Percentiles rank a stretch among this genome's conserved stretches.
Conservation (phyloP, 768 basidiomycete genomes). For the Kwoniella sp. region DNA sequence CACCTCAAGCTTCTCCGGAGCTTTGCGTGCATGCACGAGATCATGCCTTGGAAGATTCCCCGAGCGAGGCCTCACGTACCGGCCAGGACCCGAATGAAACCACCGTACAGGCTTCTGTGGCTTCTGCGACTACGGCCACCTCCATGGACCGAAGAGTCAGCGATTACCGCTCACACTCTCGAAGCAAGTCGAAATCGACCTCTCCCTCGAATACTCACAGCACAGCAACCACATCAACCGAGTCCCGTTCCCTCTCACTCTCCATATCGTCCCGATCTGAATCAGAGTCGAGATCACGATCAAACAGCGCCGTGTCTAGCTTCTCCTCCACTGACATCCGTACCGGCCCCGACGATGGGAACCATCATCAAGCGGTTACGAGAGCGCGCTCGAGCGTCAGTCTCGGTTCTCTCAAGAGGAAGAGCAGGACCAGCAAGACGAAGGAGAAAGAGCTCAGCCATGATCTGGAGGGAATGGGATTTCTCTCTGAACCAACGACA, state of each 20-base stretch:
- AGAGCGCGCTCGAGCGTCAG: neutral
- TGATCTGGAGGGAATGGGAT: slow-evolving; percentile 15
- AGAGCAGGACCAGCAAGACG: neutral
- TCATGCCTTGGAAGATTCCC: neutral
- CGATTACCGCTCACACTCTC: slow-evolving; percentile 13
- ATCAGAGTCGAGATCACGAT: slow-evolving; percentile 9
- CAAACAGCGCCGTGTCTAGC: slow-evolving; percentile 9
- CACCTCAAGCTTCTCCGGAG: neutral
- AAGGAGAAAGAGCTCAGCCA: slow-evolving; percentile 7
- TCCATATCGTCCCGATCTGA: neutral
- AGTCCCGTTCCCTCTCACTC: slow-evolving; percentile 7
- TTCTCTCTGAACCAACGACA: neutral
- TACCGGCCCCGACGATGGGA: no score
- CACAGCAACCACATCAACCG: slow-evolving; percentile 21
- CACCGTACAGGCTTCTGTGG: neutral
- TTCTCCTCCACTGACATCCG: neutral
- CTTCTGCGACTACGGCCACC: neutral
- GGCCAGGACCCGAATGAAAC: neutral
- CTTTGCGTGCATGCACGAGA: neutral
- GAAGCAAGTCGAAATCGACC: slow-evolving; percentile 4
- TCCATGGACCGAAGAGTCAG: neutral
- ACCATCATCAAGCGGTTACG: neutral
- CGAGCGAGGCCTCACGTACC: neutral
- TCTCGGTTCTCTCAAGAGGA: neutral
- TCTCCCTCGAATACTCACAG: slow-evolving; percentile 2